phyloP scores from a whole-genome alignment of 495 filamentous ascomycete genomes.

The Neurospora intermedia region DNA sequence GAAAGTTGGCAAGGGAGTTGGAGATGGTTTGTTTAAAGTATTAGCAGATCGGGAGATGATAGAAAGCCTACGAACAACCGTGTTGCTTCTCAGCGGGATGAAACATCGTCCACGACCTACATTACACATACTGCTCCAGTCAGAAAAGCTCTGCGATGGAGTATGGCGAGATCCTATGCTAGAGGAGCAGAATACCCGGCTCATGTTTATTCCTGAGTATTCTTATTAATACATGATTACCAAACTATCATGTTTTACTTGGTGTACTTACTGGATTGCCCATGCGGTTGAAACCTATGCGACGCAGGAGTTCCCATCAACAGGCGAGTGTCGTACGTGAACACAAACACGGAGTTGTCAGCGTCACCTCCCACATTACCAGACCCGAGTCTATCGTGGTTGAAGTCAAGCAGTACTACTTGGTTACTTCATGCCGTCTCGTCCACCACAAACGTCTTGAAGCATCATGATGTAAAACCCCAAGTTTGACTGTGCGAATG shows the following conservation, averaged over 20 bases:
- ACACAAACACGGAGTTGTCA: not conserved
- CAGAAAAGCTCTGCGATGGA: not conserved
- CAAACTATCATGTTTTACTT: not conserved
- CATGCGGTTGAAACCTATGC: not conserved
- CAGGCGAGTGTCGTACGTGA: not conserved
- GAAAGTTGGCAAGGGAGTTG: slow-evolving; percentile 3
- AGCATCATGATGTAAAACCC: not conserved
- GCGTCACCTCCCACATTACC: not conserved
- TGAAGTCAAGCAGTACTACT: not conserved
- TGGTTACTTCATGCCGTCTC: not conserved
- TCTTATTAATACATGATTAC: not conserved
- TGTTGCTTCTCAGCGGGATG: not conserved
- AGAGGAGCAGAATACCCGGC: not conserved
- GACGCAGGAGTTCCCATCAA: not conserved
- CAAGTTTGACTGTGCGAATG: not conserved
- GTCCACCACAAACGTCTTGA: not conserved
- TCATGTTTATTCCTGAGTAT: not conserved
- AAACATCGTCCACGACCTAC: not conserved
- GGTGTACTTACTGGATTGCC: not conserved
- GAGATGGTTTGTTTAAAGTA: slow-evolving; percentile 8
- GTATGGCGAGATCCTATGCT: not conserved
- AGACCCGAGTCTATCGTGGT: not conserved
- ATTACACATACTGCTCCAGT: not conserved
- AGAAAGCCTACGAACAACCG: not conserved
- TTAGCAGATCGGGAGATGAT: not conserved